Evolutionary conservation across 225 moss, liverwort and hornwort genomes (phyloP).

Genomic region (Takakia lepidozioides): DNA sequence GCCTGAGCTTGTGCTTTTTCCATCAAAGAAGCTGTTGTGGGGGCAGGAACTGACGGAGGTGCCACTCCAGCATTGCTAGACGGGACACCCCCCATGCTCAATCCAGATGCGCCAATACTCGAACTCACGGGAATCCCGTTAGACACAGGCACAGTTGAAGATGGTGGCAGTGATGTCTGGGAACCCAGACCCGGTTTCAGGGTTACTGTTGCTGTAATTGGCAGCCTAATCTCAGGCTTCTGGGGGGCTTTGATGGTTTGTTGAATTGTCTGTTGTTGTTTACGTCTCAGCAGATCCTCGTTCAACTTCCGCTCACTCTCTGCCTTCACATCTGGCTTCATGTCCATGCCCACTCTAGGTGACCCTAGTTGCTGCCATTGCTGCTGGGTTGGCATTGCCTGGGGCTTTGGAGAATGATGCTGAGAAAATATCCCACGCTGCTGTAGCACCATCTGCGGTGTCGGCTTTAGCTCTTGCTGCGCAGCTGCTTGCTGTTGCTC

Average conservation of each 20-base stretch:
- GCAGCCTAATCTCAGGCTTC: slow-evolving; percentile 1
- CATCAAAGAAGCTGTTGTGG: slow-evolving; percentile 46
- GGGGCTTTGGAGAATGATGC: slow-evolving; percentile 6
- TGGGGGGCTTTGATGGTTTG: slow-evolving; percentile 9
- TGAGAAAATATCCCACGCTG: slow-evolving; percentile 4
- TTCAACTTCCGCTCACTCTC: slow-evolving; percentile 12
- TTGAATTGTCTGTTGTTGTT: slow-evolving; percentile 24
- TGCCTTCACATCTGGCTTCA: slow-evolving; percentile 15
- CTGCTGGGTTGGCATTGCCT: slow-evolving; percentile 11
- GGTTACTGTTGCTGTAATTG: slow-evolving; percentile 4
- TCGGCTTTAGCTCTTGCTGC: slow-evolving; percentile 42
- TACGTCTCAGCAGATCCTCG: slow-evolving; percentile 17
- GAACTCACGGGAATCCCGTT: slow-evolving; percentile 1
- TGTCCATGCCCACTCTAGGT: slow-evolving; percentile 9
- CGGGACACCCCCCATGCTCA: slow-evolving; percentile 25
- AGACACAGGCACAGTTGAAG: slow-evolving; percentile 3
- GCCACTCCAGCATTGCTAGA: slow-evolving; percentile 10
- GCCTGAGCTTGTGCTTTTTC: slow-evolving; percentile 63
- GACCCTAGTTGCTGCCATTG: slow-evolving; percentile 10
- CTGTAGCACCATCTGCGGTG: slow-evolving; percentile 14
- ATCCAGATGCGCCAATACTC: slow-evolving; percentile 28
- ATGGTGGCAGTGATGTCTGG: slow-evolving; percentile 18
- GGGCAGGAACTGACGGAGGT: slow-evolving; percentile 8
- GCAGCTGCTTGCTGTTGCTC: slow-evolving; percentile 49
- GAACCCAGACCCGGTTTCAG: slow-evolving; percentile 10